phyloP scores from a whole-genome alignment of 2,329 filamentous ascomycete genomes.

The Aspergillus sp. region DNA sequence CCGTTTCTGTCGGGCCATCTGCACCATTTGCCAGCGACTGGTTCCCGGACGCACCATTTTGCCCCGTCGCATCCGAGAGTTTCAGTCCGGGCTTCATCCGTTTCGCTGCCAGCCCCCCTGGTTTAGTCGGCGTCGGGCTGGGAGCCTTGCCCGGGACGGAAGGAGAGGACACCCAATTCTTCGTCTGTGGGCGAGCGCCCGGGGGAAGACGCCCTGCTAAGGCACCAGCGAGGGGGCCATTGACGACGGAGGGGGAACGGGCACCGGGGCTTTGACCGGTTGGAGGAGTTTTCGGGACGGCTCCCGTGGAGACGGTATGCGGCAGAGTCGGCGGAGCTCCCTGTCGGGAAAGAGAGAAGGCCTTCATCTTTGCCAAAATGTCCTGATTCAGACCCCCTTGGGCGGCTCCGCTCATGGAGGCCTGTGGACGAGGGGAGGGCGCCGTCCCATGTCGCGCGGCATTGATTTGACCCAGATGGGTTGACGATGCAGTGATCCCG shows the following conservation, averaged over 20 bases:
- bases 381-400: constrained; percentile 59
- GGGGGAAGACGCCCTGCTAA: constrained; percentile 30
- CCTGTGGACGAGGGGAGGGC: constrained; percentile 24
- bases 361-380: constrained; percentile 68
- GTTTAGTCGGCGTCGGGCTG: constrained; percentile 39
- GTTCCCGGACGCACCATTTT: constrained; percentile 47
- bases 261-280: constrained; percentile 9
- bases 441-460: constrained; percentile 55
- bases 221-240: constrained; percentile 29
- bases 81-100: constrained; percentile 48
- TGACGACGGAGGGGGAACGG: constrained; percentile 16
- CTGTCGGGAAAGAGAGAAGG: constrained; percentile 65
- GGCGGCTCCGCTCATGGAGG: constrained; percentile 37
- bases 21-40: constrained; percentile 25
- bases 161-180: constrained; percentile 35
- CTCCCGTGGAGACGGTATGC: constrained; percentile 34
- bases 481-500: constrained; percentile 77
- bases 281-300: constrained; percentile 23
- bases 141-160: constrained; percentile 24
- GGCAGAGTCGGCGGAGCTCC: constrained; percentile 48
- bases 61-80: constrained; percentile 48
- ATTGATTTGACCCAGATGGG: constrained; percentile 73
- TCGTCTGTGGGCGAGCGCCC: constrained; percentile 26
- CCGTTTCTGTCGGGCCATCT: constrained; percentile 45
- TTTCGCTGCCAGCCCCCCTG: constrained; percentile 48